Conservation (phyloP, 2,329 filamentous ascomycete genomes). For the Aschersonia sp. region DNA sequence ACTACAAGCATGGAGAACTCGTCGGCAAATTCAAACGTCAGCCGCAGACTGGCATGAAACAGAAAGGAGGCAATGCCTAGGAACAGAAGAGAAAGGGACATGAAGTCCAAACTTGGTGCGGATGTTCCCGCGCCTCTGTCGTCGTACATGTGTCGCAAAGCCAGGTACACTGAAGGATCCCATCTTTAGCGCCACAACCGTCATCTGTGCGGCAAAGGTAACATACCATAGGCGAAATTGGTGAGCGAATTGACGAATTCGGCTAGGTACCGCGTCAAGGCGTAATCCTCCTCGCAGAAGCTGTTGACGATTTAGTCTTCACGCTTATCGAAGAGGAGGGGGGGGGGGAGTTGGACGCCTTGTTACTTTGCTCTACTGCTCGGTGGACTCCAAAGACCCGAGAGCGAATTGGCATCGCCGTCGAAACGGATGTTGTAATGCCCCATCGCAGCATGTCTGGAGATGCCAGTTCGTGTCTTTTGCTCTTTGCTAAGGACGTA, state of each 20-base stretch:
- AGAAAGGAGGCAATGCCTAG: slow-evolving; percentile 27
- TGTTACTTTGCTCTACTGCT: too few species aligned
- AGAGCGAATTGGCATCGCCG: too few species aligned
- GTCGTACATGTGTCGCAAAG: slow-evolving; percentile 21
- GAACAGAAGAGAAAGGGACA: slow-evolving; percentile 23
- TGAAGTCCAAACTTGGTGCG: slow-evolving; percentile 21
- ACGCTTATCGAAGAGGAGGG: too few species aligned
- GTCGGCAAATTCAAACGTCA: slow-evolving; percentile 31
- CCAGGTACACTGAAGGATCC: slow-evolving; percentile 22
- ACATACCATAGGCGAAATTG: slow-evolving; percentile 30
- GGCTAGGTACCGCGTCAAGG: slow-evolving; percentile 25
- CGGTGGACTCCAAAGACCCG: too few species aligned
- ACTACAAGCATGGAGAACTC: slow-evolving; percentile 45
- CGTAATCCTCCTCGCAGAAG: slow-evolving; percentile 33
- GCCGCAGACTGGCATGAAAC: slow-evolving; percentile 30
- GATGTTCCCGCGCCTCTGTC: slow-evolving; percentile 15
- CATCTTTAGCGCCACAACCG: slow-evolving; percentile 2
- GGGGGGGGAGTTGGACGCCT: too few species aligned
- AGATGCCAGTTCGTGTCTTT: too few species aligned
- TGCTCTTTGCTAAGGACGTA: too few species aligned
- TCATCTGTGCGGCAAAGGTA: slow-evolving; percentile 19
- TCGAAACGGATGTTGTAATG: too few species aligned
- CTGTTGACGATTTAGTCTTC: slow-evolving; percentile 6
- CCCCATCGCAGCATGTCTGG: too few species aligned
- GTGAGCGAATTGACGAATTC: slow-evolving; percentile 29